Evolutionary conservation across 2,329 filamentous ascomycete species (phyloP), one percentile per base, ranked within the genome.

Genomic region (Talaromyces sp.): DNA sequence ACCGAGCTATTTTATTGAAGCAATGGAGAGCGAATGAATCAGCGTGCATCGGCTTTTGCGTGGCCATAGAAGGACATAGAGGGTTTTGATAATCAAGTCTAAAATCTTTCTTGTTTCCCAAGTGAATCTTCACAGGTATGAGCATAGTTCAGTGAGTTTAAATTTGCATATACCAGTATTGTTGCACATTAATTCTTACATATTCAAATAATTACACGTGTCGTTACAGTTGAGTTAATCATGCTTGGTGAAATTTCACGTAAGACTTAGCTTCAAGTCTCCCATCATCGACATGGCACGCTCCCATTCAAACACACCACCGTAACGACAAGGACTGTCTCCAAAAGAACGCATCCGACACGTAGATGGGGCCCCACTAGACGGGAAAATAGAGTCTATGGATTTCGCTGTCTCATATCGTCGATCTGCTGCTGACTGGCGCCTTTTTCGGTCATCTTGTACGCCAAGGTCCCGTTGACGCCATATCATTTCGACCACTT

Each of bases 401-500:
- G 11, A 1, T 17, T 24, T 56, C 14, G 48, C 48, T 29, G 48
- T 9, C 24, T 29, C 48, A 11, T 17, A 51, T 5, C 48, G 48
- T 14, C 48, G 48, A n/a, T 27, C 52, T 5, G 58, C 53, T 17
- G 48, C 58, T 12, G 58, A 41, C 11, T 55, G 62, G 26, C 51
- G 51, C 8, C 56, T 61, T 56, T 62, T 64, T 41, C 62, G 58
- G 51, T 65, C 66, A 52, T 69, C 68, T 27, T 67, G 62, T 1
- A 58, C 58, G 1, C 59, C 59, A 3, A 70, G 54, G 60, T 70
- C 68, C 17, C 62, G 62, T 59, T 69, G 68, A 26, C 66, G 61
- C 68, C 68, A 70, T 7, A 68, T 67, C 67, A 67, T 69, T 56
- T 70, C 61, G 26, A 70, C 59, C 3, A 70, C 68, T 54, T 68